Conservation (phyloP, 2,329 filamentous ascomycete species). For the Aspergillus glaucus region DNA sequence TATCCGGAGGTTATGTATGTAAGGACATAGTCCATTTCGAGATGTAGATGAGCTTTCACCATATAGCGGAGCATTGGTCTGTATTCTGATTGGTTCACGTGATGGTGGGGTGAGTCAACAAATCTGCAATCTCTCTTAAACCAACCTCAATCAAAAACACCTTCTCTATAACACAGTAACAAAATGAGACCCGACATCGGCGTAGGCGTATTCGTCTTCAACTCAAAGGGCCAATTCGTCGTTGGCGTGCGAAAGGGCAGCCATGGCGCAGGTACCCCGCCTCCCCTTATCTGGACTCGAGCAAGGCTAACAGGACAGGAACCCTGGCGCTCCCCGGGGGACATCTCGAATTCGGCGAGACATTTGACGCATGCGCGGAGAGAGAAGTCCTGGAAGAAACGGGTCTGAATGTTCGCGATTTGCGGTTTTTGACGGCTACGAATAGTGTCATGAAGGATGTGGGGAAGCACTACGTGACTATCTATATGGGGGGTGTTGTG, state of each 20-base stretch:
- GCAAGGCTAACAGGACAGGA: conserved; percentile 32
- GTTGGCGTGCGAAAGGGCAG: conserved; percentile 44
- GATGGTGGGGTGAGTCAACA: too few relatives aligned
- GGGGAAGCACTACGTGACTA: conserved; percentile 67
- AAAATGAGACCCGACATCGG: conserved; percentile 35
- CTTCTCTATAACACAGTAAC: not conserved
- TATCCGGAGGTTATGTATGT: conserved; percentile 8
- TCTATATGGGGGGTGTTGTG: conserved; percentile 54
- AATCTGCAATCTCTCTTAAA: too few relatives aligned
- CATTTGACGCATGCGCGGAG: conserved; percentile 54
- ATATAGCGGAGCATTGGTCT: too few relatives aligned
- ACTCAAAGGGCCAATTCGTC: conserved; percentile 38
- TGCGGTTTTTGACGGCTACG: conserved; percentile 55
- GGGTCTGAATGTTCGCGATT: conserved; percentile 49
- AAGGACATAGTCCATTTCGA: too few relatives aligned
- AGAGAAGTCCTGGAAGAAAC: conserved; percentile 69
- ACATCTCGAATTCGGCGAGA: conserved; percentile 66
- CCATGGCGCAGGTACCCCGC: conserved; percentile 38
- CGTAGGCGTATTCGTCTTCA: conserved; percentile 44
- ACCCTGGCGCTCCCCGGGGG: conserved; percentile 67
- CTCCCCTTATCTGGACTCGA: not conserved
- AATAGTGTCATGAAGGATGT: conserved; percentile 58
- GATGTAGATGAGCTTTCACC: too few relatives aligned
- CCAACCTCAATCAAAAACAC: not conserved
- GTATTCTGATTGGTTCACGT: too few relatives aligned